These are phyloP conservation scores for Macroventuria anomochaeta DNA, from an alignment of 2,329 filamentous ascomycete species.

Conservation along the genomic window DNA sequence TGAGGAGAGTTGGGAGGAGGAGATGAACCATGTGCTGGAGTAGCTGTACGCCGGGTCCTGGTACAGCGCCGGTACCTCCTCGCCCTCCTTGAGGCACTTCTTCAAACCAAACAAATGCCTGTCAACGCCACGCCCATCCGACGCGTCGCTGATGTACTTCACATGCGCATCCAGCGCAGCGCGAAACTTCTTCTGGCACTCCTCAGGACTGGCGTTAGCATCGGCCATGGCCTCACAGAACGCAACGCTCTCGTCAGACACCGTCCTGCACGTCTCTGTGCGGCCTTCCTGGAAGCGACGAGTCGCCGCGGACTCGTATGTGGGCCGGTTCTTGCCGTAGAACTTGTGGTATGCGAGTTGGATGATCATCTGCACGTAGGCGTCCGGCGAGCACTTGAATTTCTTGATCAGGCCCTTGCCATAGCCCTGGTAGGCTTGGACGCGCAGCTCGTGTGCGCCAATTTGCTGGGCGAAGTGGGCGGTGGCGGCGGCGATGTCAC, in stretches of 20 bases:
- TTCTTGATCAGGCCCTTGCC: conserved; percentile 99
- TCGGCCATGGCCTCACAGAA: conserved; percentile 91
- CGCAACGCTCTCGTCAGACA: conserved; percentile 88
- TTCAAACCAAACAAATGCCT: conserved; percentile 97
- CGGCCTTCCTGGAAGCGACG: conserved; percentile 95
- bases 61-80: conserved; percentile 83
- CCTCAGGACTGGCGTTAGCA: conserved; percentile 65
- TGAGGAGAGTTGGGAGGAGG: conserved; percentile 85
- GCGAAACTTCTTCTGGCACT: conserved; percentile 77
- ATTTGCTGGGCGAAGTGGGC: conserved; percentile 84
- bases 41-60: conserved; percentile 86
- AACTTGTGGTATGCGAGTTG: conserved; percentile 98
- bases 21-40: conserved; percentile 87
- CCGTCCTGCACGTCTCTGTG: conserved; percentile 92
- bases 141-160: conserved; percentile 88
- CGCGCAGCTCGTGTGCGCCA: conserved; percentile 84
- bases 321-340: conserved; percentile 97
- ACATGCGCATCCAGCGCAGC: conserved; percentile 81
- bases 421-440: conserved; percentile 96
- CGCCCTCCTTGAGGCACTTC: conserved; percentile 80
- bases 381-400: conserved; percentile 97
- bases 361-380: conserved; percentile 98
- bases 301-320: conserved; percentile 95
- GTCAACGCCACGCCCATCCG: conserved; percentile 92
- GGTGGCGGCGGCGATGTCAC: conserved; percentile 79